Conservation (phyloP, 1,284 basidiomycete genomes). For the Cryptococcus sp. region DNA sequence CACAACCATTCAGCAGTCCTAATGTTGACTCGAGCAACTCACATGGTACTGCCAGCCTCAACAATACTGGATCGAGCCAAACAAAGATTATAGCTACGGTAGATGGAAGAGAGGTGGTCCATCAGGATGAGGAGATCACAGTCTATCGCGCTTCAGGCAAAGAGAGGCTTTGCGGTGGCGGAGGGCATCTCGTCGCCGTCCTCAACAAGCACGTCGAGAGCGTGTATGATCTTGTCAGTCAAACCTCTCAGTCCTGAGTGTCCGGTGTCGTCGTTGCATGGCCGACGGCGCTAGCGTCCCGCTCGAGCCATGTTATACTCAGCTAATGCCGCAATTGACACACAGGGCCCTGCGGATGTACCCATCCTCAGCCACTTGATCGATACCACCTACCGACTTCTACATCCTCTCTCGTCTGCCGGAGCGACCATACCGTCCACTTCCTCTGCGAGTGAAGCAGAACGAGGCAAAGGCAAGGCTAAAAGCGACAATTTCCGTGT, state of each 20-base stretch:
- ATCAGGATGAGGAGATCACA: conserved; percentile 42
- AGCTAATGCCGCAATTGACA: neutral
- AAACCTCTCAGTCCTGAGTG: neutral
- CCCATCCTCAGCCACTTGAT: conserved; percentile 46
- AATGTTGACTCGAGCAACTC: too few relatives aligned
- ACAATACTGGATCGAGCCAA: too few relatives aligned
- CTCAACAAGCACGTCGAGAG: conserved; percentile 46
- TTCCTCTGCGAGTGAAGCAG: conserved; percentile 12
- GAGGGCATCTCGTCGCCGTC: conserved; percentile 48
- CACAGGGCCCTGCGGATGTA: conserved; percentile 46
- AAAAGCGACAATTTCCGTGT: conserved; percentile 32
- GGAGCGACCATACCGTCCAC: neutral
- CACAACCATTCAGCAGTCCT: neutral
- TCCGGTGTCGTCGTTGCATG: neutral
- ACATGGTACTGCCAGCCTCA: too few relatives aligned
- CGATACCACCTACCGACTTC: conserved; percentile 29
- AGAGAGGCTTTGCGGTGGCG: conserved; percentile 38
- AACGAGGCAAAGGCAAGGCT: conserved; percentile 17
- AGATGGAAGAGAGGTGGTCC: conserved; percentile 39
- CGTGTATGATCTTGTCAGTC: conserved; percentile 50
- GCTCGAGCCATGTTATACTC: neutral
- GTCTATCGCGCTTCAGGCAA: conserved; percentile 42
- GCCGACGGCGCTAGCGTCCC: neutral
- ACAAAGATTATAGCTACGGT: conserved; percentile 16
- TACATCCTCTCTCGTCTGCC: conserved; percentile 7